A percentile compares a stretch with the other conserved stretches of the same genome.
phyloP scores from a whole-genome alignment of 306 rosid genomes.

The Pyrus communis region DNA sequence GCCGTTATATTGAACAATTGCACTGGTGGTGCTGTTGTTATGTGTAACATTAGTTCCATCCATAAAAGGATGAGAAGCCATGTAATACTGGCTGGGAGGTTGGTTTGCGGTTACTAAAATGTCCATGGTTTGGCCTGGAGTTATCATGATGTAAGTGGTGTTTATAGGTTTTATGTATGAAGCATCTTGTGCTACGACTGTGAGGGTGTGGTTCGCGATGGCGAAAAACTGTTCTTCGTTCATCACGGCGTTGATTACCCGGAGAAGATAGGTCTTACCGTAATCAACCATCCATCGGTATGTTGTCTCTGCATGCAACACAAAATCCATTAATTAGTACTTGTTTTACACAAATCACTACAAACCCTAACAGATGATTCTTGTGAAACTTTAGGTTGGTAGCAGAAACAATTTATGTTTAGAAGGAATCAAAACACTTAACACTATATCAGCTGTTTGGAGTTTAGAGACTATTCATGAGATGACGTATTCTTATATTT shows the following conservation, averaged over 20 bases:
- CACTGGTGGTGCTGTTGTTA: conserved; percentile 13
- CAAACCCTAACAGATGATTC: too few relatives aligned
- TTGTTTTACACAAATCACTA: background rate
- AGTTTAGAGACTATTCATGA: too few relatives aligned
- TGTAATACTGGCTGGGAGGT: conserved; percentile 15
- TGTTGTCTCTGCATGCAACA: conserved; percentile 23
- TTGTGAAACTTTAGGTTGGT: too few relatives aligned
- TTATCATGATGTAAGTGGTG: conserved; percentile 27
- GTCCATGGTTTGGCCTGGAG: conserved; percentile 51
- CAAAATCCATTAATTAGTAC: background rate
- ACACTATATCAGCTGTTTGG: too few relatives aligned
- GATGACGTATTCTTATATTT: too few relatives aligned
- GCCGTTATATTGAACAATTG: conserved; percentile 22
- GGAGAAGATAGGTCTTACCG: conserved; percentile 34
- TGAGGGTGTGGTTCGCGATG: conserved; percentile 31
- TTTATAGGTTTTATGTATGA: conserved; percentile 32
- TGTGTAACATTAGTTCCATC: background rate
- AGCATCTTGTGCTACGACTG: conserved; percentile 29
- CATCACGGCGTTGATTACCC: conserved; percentile 25
- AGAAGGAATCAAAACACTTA: too few relatives aligned
- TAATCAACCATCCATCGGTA: conserved; percentile 2
- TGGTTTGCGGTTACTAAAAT: conserved; percentile 30
- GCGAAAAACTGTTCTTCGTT: conserved; percentile 34
- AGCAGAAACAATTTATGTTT: too few relatives aligned
- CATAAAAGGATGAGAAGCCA: conserved; percentile 17